Conservation (phyloP, 1,284 basidiomycete genomes). For the Cryptococcus wingfieldii region DNA sequence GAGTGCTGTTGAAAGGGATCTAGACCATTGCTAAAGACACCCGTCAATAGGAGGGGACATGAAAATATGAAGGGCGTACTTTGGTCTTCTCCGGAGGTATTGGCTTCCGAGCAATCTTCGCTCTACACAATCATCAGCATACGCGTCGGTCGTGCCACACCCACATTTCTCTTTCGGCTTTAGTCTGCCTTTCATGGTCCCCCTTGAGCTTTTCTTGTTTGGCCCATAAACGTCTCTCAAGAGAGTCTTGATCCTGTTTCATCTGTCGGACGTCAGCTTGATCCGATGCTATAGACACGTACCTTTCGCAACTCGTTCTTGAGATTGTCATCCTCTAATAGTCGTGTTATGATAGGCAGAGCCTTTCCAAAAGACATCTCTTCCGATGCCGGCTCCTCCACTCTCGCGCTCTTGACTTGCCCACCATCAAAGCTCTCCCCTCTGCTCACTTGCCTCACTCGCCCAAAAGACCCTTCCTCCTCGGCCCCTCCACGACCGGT, state of each 20-base stretch:
- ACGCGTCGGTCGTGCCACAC: constrained; percentile 2
- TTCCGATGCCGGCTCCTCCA: constrained; percentile 13
- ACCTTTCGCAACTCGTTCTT: constrained; percentile 39
- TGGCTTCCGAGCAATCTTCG: constrained; percentile 31
- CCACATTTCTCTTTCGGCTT: constrained; percentile 37
- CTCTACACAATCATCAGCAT: constrained; percentile 13
- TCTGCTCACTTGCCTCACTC: not conserved
- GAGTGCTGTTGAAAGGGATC: constrained; percentile 13
- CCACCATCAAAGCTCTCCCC: not conserved
- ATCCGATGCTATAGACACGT: constrained; percentile 4
- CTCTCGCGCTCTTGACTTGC: constrained; percentile 4
- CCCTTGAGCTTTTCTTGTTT: constrained; percentile 42
- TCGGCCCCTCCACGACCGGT: not conserved
- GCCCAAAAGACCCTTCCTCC: not conserved
- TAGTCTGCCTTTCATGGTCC: constrained; percentile 26
- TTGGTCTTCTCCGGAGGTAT: constrained; percentile 24
- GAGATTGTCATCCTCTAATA: constrained; percentile 35
- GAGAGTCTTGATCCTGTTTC: constrained; percentile 42
- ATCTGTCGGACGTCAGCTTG: constrained; percentile 24
- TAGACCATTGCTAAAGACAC: constrained; percentile 24
- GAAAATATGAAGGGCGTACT: not conserved
- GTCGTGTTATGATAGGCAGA: constrained; percentile 31
- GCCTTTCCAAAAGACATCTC: constrained; percentile 29
- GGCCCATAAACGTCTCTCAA: constrained; percentile 41
- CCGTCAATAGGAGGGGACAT: not conserved